Percentiles rank a stretch among this genome's conserved stretches.
phyloP scores from a whole-genome alignment of 306 rosid genomes.

The Cicer cuneatum region DNA sequence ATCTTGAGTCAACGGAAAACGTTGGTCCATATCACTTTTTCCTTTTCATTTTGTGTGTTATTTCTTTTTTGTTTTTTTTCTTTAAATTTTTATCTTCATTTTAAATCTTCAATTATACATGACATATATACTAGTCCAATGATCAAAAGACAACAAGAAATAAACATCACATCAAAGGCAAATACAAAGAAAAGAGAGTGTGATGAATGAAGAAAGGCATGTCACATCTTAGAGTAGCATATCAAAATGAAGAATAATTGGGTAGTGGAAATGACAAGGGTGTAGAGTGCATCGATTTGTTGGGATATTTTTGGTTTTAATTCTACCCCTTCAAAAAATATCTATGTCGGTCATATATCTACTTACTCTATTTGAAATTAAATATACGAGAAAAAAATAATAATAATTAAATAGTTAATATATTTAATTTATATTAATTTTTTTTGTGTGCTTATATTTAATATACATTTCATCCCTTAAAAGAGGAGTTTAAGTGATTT shows the following conservation, averaged over 20 bases:
- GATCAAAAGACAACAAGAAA: slow-evolving; percentile 41
- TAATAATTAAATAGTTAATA: too few species aligned
- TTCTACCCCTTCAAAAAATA: neutral
- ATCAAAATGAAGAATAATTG: slow-evolving; percentile 37
- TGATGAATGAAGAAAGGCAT: slow-evolving; percentile 6
- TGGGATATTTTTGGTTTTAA: slow-evolving; percentile 26
- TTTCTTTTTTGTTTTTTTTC: neutral
- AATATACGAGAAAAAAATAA: too few species aligned
- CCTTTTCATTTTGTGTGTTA: neutral
- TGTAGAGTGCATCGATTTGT: slow-evolving; percentile 9
- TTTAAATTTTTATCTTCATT: neutral
- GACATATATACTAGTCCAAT: neutral
- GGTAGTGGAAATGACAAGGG: slow-evolving; percentile 28
- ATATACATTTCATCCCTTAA: too few species aligned
- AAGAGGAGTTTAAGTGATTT: too few species aligned
- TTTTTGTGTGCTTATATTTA: too few species aligned
- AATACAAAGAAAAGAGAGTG: slow-evolving; percentile 9
- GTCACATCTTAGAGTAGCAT: slow-evolving; percentile 37
- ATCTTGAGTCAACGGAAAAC: neutral
- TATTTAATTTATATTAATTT: too few species aligned
- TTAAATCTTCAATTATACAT: slow-evolving; percentile 29
- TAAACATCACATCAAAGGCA: slow-evolving; percentile 28
- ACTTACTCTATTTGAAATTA: too few species aligned
- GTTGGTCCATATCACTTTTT: neutral
- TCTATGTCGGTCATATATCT: too few species aligned